These are phyloP conservation scores for Gossypium schwendimanii DNA, from an alignment of 441 rosid species.

Conservation along the genomic window DNA sequence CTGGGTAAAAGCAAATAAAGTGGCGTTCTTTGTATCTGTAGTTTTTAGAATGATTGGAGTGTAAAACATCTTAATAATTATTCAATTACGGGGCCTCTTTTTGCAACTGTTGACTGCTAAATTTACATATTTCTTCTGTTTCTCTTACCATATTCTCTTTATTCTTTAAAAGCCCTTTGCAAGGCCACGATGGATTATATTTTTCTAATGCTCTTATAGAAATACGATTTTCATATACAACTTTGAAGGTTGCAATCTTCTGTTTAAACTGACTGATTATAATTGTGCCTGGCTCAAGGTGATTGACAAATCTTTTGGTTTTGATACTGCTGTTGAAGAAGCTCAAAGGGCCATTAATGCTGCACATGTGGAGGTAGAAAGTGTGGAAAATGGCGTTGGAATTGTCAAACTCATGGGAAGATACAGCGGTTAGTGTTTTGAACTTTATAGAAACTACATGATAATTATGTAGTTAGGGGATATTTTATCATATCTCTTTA, in stretches of 20 bases:
- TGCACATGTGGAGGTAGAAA: constrained; percentile 73
- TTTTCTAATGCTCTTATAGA: not conserved
- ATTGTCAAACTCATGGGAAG: constrained; percentile 74
- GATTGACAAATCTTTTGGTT: constrained; percentile 69
- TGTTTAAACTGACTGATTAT: not conserved
- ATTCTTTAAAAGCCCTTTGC: not conserved
- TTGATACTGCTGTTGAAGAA: constrained; percentile 72
- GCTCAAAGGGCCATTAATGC: constrained; percentile 78
- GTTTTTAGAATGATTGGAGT: not conserved
- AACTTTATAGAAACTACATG: not conserved
- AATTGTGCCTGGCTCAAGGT: constrained; percentile 33
- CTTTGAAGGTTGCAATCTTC: not conserved
- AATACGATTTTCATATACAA: not conserved
- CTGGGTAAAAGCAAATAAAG: not conserved
- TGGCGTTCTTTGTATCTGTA: not conserved
- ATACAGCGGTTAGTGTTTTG: constrained; percentile 49
- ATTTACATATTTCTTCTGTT: not conserved
- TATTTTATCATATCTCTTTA: not conserved
- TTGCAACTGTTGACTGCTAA: not conserved
- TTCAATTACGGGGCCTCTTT: not conserved
- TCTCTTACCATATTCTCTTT: not conserved
- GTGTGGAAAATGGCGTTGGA: constrained; percentile 72
- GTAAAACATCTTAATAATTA: not conserved
- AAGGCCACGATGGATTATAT: not conserved
- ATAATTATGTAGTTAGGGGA: not conserved